A percentile compares a stretch with the other conserved stretches of the same genome.
These are phyloP conservation scores for Trametes cinnabarina DNA, from an alignment of 768 basidiomycete genomes.

Conservation along the genomic window DNA sequence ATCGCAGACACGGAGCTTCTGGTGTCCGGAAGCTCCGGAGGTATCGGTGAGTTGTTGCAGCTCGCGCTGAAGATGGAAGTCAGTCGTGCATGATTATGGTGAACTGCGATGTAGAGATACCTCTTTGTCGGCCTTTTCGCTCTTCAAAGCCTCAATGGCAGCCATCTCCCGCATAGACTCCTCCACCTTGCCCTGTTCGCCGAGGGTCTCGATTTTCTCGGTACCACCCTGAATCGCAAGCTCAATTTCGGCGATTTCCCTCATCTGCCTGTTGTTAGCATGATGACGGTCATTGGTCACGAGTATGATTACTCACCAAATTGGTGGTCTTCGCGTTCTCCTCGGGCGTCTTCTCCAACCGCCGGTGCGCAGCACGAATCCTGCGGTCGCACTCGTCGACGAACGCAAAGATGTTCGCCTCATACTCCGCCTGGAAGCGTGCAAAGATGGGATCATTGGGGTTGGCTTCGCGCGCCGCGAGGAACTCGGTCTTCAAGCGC, in stretches of 20 bases:
- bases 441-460: conserved; percentile 80
- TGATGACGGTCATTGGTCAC: too few species aligned
- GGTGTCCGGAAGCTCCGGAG: conserved; percentile 98
- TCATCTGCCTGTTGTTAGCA: conserved; percentile 60
- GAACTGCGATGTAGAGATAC: too few species aligned
- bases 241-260: conserved; percentile 99
- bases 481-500: conserved; percentile 86
- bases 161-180: conserved; percentile 98
- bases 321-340: conserved; percentile 99
- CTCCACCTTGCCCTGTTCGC: conserved; percentile 98
- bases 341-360: conserved; percentile 98
- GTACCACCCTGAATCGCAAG: conserved; percentile 98
- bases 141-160: conserved; percentile 96
- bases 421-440: conserved; percentile 93
- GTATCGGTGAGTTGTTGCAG: conserved; percentile 96
- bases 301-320: conserved; percentile 50
- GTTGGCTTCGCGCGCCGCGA: conserved; percentile 71
- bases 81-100: conserved; percentile 12
- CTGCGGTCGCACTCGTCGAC: conserved; percentile 98
- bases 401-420: conserved; percentile 91
- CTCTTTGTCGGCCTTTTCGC: conserved; percentile 95
- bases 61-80: conserved; percentile 58
- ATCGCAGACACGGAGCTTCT: conserved; percentile 99
- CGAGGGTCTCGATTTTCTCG: conserved; percentile 93
- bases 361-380: conserved; percentile 88